A percentile compares a stretch with the other conserved stretches of the same genome.
phyloP scores from a whole-genome alignment of 225 moss, liverwort and hornwort genomes.

The Straminergon stramineum region DNA sequence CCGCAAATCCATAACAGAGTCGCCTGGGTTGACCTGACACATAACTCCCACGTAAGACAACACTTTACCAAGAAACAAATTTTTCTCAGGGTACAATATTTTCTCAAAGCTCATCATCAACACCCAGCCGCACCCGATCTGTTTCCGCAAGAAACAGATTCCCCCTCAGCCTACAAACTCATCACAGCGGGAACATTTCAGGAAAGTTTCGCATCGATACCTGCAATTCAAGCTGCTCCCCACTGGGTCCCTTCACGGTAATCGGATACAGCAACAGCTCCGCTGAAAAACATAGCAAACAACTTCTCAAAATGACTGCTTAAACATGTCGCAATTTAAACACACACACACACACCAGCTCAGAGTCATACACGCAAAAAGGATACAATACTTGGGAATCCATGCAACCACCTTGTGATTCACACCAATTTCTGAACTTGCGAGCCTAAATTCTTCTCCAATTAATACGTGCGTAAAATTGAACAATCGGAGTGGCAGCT shows the following conservation, averaged over 20 bases:
- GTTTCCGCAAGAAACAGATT: neutral
- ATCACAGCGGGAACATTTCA: neutral
- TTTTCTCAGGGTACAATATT: neutral
- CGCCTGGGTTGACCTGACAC: constrained; percentile 84
- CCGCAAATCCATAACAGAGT: constrained; percentile 94
- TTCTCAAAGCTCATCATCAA: neutral
- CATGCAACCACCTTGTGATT: neutral
- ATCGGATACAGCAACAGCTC: constrained; percentile 81
- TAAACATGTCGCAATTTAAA: neutral
- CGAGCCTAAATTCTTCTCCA: neutral
- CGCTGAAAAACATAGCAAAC: constrained; percentile 28
- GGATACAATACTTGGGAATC: neutral
- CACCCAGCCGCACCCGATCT: neutral
- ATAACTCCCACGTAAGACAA: neutral
- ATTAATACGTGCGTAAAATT: neutral
- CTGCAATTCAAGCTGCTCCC: constrained; percentile 91
- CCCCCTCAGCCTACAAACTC: neutral
- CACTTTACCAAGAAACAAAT: neutral
- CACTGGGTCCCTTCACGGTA: constrained; percentile 70
- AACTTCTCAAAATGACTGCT: neutral
- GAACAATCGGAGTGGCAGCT: neutral
- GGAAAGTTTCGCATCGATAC: constrained; percentile 7
- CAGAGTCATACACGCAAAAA: neutral
- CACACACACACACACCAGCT: neutral
- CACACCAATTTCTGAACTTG: neutral